Percentiles rank a stretch among this genome's conserved stretches.
phyloP scores from a whole-genome alignment of 202 grass and related monocot species.

The Tripidium arundinaceum region DNA sequence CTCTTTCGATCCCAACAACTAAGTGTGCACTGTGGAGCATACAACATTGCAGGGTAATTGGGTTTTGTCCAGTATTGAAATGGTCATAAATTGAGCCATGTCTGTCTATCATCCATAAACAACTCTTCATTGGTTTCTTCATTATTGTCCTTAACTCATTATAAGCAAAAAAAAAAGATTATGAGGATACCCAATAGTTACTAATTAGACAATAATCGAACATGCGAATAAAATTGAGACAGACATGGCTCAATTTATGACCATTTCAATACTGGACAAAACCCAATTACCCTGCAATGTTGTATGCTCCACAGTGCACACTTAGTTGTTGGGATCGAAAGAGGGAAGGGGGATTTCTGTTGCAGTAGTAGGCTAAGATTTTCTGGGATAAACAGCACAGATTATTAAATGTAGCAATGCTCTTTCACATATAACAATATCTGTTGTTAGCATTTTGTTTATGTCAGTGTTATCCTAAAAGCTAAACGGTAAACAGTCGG shows the following conservation, averaged over 20 bases:
- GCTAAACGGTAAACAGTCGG: too few relatives aligned
- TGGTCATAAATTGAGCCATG: not conserved
- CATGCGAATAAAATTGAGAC: not conserved
- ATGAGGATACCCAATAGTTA: not conserved
- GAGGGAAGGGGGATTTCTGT: not conserved
- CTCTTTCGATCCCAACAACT: not conserved
- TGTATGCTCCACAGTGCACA: not conserved
- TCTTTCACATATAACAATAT: conserved; percentile 6
- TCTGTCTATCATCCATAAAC: not conserved
- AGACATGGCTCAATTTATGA: not conserved
- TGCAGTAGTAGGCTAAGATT: not conserved
- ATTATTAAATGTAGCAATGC: not conserved
- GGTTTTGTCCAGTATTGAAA: not conserved
- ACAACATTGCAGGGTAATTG: not conserved
- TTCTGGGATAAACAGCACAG: not conserved
- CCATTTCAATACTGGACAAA: not conserved
- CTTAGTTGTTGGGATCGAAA: not conserved
- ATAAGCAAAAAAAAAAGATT: not conserved
- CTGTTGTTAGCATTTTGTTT: not conserved
- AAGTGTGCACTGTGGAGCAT: not conserved
- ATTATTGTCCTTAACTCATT: not conserved
- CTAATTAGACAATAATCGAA: not conserved
- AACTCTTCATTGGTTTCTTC: not conserved
- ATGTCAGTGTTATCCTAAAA: too few relatives aligned
- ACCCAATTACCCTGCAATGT: not conserved